These are phyloP conservation scores for Choiromyces venosus DNA, from an alignment of 495 filamentous ascomycete species.

Conservation along the genomic window DNA sequence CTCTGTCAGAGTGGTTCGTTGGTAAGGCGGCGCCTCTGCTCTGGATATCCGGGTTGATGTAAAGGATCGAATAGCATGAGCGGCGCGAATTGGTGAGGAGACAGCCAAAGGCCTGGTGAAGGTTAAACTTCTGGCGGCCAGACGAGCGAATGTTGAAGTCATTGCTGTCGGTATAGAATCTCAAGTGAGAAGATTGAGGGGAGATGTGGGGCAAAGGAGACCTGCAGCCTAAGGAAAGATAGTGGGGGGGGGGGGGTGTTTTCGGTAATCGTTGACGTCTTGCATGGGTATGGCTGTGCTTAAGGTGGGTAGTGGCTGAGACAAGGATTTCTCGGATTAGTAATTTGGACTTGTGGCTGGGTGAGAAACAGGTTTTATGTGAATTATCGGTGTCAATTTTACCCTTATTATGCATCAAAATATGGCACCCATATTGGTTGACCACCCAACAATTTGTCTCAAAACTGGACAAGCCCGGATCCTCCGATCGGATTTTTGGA, in stretches of 20 bases:
- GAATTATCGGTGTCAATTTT: not conserved
- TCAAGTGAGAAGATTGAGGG: slow-evolving; percentile 28
- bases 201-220: slow-evolving; percentile 24
- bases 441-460: too few species aligned
- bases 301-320: not conserved
- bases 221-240: slow-evolving; percentile 9
- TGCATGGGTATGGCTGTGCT: not conserved
- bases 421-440: not conserved
- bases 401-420: not conserved
- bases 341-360: not conserved
- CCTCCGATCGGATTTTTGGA: not conserved
- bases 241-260: slow-evolving; percentile 17
- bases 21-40: slow-evolving; percentile 17
- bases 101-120: slow-evolving; percentile 42
- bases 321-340: not conserved
- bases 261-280: slow-evolving; percentile 25
- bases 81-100: slow-evolving; percentile 15
- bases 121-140: slow-evolving; percentile 62
- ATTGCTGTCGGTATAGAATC: slow-evolving; percentile 47
- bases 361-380: not conserved
- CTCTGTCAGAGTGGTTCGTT: slow-evolving; percentile 34
- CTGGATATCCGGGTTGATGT: slow-evolving; percentile 23
- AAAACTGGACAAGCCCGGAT: not conserved
- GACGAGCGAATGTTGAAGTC: slow-evolving; percentile 61
- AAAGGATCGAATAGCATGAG: slow-evolving; percentile 21